Evolutionary conservation across 139 green algal species (phyloP), one percentile per base, ranked within the genome.

Genomic region (Coccomyxa sp.): DNA sequence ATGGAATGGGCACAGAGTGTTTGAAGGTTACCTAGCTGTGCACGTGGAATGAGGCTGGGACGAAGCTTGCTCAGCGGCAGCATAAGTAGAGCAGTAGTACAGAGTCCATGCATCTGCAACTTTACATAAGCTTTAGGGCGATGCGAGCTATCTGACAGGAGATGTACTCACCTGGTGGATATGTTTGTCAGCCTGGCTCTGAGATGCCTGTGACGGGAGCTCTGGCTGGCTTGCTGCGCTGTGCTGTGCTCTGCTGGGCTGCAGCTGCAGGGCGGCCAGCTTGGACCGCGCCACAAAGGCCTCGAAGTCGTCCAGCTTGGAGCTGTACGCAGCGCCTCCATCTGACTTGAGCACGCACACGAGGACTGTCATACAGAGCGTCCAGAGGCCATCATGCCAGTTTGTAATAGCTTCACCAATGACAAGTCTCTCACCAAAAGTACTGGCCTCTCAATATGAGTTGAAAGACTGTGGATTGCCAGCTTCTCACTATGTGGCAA

Each of bases 261-360:
- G 22, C 39, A 92, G 71, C 16, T 70, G 58, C 69, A 95, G 86
- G 12, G 84, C 75, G 6, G 87, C 83, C 84, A 91, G 87, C 82
- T 93, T 93, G 68, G 87, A 78, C 35, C 87, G 86, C 6, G 68
- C 73, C 35, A 92, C 87, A 85, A 95, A 95, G 36, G 82, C 78
- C 38, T 92, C 86, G 78, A 95, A 97, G 24, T 92, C 91, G 35
- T 91, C 90, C 68, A 96, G 78, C 82, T 95, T 96, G 75, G 86
- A 92, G 33, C 55, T 78, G 76, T 90, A 92, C 18, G n/a, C 7
- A 33, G 81, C 27, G n/a, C 39, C 70, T 16, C 44, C 68, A 10
- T 40, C 81, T 70, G 68, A 68, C 82, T 82, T 37, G 35, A 79
- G 16, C n/a, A 64, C 50, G 74, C 50, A 69, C 27, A 74, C 9